Evolutionary conservation across 2,329 filamentous ascomycete species (phyloP), one percentile per base, ranked within the genome.

Genomic region (Diaporthe longicolla): DNA sequence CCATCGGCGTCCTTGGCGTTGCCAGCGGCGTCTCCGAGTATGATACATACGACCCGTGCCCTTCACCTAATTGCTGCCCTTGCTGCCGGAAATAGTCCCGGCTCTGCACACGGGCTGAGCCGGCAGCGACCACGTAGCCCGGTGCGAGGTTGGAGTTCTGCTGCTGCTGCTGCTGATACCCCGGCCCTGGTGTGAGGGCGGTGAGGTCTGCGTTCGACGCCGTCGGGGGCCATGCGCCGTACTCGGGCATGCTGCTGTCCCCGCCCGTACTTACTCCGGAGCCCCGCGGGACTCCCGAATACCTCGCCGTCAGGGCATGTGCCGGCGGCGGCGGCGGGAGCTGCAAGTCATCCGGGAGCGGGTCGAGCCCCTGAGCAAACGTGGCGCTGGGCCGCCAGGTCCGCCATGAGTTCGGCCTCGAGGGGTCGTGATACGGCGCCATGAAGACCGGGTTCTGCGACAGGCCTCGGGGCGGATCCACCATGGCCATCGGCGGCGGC

Each of bases 21-120:
- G 63, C 63, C 29, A 66, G 45, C 63, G 63, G 63, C 21, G 63
- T 66, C 43, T 40, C 63, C 63, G 63, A 66, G 63, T 66, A 66
- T 1, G 63, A 26, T 29, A 66, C 43, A 21, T 50, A 66, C 61
- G 61, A 66, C 29, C 19, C 45, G 21, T 48, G 40, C 26, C 19
- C 40, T 9, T 52, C 29, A 10, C 10, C 43, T 10, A 10, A 2
- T 3, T 21, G 57, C 6, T 57, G 54, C 11, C 52, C 40, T 17
- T 61, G 58, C 35, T 48, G 59, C 29, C 11, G 19, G 13, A 52
- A 37, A 11, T 50, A 66, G 10, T 37, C 45, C 43, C 21, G 29
- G 43, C 29, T 11, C 43, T 32, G 43, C 21, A 15, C 13, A 15
- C 43, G 43, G 19, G 4, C 61, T 29, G 61, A 26, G 2, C 37